phyloP scores from a whole-genome alignment of 805 yeast genomes.

The Candida orba region DNA sequence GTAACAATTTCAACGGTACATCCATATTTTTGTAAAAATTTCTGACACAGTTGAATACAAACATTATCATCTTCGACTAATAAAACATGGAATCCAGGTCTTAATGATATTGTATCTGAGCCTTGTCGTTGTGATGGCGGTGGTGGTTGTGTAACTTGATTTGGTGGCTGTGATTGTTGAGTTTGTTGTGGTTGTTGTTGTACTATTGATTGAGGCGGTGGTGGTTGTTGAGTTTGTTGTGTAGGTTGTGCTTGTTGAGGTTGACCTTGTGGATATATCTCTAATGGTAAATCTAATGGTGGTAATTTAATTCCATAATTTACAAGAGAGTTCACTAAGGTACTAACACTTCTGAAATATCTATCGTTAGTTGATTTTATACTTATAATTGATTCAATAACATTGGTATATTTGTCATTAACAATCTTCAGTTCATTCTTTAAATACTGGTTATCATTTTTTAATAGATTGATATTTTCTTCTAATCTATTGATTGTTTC shows the following conservation, averaged over 20 bases:
- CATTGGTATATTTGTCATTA: conserved; percentile 53
- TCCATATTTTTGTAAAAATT: conserved; percentile 79
- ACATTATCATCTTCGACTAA: conserved; percentile 78
- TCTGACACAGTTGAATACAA: conserved; percentile 75
- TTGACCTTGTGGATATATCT: conserved; percentile 7
- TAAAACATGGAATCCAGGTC: conserved; percentile 56
- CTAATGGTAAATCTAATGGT: conserved; percentile 42
- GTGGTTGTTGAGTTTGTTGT: not conserved
- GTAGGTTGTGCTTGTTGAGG: conserved; percentile 4
- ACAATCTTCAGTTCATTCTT: conserved; percentile 33
- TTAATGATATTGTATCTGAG: conserved; percentile 12
- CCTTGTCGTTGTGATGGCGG: not conserved
- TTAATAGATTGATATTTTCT: conserved; percentile 9
- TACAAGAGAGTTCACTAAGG: conserved; percentile 40
- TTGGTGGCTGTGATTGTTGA: conserved; percentile 5
- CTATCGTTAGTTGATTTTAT: conserved; percentile 53
- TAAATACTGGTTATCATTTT: conserved; percentile 28
- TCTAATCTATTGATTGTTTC: conserved; percentile 17
- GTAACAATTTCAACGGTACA: conserved; percentile 89
- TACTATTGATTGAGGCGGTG: too few species aligned
- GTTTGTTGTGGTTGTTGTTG: conserved; percentile 3
- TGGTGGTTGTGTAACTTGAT: too few species aligned
- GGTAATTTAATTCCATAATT: conserved; percentile 67
- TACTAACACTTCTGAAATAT: conserved; percentile 42
- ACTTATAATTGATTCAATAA: conserved; percentile 53